Base-by-base conservation (phyloP, 306 rosid genomes). In the Trifolium pratense region DNA sequence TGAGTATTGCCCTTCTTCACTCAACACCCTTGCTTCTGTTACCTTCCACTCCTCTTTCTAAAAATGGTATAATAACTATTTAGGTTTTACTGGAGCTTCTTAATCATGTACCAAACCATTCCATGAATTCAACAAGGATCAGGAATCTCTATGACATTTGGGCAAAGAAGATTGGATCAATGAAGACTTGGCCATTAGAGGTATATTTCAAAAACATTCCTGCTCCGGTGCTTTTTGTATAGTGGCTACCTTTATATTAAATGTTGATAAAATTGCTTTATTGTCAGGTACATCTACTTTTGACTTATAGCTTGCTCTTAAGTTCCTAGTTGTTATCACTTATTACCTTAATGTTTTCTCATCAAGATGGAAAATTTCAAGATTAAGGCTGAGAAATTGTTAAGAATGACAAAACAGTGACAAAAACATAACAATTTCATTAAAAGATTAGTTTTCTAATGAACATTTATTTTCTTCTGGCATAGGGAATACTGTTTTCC, bases 11-110 rank as follows among this genome's bases (percentile, higher is more conserved):
- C 16, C 39, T 71, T 55, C 14, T 21, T 14, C 49, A 23, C 39
- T 40, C 43, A n/a, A 23, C 26, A 15, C 26, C 29, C 56, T 43
- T 8, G 0, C 16, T 13, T n/a, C 17, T 60, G 29, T 39, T 40
- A 4, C 40, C 9, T 68, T 32, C 31, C 26, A 12, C 37, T 16
- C 42, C 15, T 11, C 40, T 23, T 32, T 49, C 29, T 46, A 43
- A n/a, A 58, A 11, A 18, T 17, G 14, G 25, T 32, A n/a, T 13
- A n/a, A 8, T 58, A 51, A 29, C 26, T 78, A 6, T 66, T 51
- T 73, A 90, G 98, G 88, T 75, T 85, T 82, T 87, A 66, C 70
- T 91, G 79, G 91, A 86, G 88, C 81, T 91, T 75, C 86, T 79
- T 71, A 79, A 83, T 76, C 86, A 70, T 62, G 49, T 76, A 60